Base-by-base conservation (phyloP, 2,329 filamentous ascomycete species). In the Pseudogymnoascus sp. region DNA sequence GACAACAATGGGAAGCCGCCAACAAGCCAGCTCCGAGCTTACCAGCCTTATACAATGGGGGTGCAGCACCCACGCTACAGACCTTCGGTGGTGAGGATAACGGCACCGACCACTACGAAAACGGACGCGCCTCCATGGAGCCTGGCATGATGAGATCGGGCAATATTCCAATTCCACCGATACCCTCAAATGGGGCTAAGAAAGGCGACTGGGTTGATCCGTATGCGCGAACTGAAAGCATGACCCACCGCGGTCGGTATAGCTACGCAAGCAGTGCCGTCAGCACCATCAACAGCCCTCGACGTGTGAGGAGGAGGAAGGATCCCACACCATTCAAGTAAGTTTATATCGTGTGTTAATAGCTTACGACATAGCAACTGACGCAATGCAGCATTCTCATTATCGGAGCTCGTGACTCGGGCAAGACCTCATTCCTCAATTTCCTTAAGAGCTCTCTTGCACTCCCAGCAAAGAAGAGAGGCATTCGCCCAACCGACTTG, bases 311-410 rank as follows among this genome's bases (percentile, higher is more conserved):
- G 71, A 89, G 93, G 80, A 88, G 95, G 79, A 98, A 96, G 81
- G 95, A 99, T 73, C 95, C 95, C 7, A 97, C 93, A 10, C 92
- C 95, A 0, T 96, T 98, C 84, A 99, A 99, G 93, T 98, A 81
- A 84, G 92, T 84, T 64, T 24, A 16, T 16, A 35, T 50, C 10
- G 6, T 59, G 16, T 38, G 33, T 22, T 4, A 22, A 14, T 19
- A 14, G 4, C 2, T 19, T 33, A 66, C 74, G 46, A 74, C 66
- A 4, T 62, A 24, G 26, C 63, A 60, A 40, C 56, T 64, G 7
- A 62, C 46, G 26, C 16, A 38, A 11, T 62, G 6, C 66, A 98
- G 93, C 75, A 87, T 99, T 69, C 85, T 99, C 65, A 88, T 99
- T 65, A 86, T 98, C 71, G 95, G 95, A 65, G 89, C 91, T 60